Percentiles rank a stretch among this genome's conserved stretches.
phyloP scores from a whole-genome alignment of 2,329 filamentous ascomycete species.

The Diaporthe vexans region DNA sequence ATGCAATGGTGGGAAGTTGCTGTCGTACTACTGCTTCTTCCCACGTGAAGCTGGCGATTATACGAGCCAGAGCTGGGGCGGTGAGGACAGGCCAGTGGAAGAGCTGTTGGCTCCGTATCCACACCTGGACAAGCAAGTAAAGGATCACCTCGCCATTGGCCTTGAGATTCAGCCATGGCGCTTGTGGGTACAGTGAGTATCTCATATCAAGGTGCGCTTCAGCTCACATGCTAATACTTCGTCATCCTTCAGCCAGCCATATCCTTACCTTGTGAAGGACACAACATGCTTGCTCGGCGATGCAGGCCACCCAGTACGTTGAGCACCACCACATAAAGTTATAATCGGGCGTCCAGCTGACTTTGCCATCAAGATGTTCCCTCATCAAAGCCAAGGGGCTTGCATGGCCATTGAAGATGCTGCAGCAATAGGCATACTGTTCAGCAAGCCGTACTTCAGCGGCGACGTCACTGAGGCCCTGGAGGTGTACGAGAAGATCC shows the following conservation, averaged over 20 bases:
- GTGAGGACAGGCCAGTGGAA: conserved; percentile 64
- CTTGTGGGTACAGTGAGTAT: conserved; percentile 69
- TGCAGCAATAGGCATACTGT: conserved; percentile 73
- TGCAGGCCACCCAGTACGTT: conserved; percentile 71
- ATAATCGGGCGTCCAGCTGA: conserved; percentile 22
- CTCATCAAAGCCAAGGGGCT: conserved; percentile 77
- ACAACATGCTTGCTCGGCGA: conserved; percentile 73
- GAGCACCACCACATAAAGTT: too few relatives aligned
- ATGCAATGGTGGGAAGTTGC: conserved; percentile 74
- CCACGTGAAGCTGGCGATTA: conserved; percentile 72
- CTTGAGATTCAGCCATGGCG: conserved; percentile 76
- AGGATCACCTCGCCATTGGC: conserved; percentile 69
- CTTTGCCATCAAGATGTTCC: conserved; percentile 67
- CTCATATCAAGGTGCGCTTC: background rate
- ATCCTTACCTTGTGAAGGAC: conserved; percentile 67
- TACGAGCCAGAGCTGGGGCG: conserved; percentile 71
- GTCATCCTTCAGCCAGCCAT: conserved; percentile 59
- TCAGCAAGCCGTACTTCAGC: conserved; percentile 61
- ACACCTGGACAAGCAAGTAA: conserved; percentile 70
- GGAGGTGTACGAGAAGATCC: conserved; percentile 64
- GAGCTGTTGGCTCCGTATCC: conserved; percentile 74
- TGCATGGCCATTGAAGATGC: conserved; percentile 79
- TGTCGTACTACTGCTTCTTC: conserved; percentile 81
- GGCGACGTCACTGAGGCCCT: conserved; percentile 64
- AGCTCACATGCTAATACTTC: background rate